Evolutionary conservation across 805 yeast species (phyloP).

Genomic region (Cyberlindnera japonica): DNA sequence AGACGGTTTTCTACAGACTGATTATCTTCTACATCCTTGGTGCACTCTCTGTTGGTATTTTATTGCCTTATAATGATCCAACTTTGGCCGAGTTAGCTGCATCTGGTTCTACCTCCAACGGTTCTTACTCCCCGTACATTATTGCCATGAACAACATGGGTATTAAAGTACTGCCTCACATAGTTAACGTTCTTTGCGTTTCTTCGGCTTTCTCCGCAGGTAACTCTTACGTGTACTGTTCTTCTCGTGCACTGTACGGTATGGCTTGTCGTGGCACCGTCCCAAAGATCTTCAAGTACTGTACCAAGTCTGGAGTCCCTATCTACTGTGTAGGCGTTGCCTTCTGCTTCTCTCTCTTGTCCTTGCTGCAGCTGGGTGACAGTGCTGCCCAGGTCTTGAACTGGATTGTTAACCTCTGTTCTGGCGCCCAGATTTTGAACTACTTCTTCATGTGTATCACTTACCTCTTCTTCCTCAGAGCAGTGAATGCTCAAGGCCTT

Average conservation of each 20-base stretch:
- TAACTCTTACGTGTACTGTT: conserved; percentile 52
- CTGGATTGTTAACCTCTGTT: conserved; percentile 69
- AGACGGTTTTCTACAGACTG: conserved; percentile 63
- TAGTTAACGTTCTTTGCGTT: conserved; percentile 48
- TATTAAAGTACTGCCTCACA: conserved; percentile 46
- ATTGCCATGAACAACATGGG: conserved; percentile 53
- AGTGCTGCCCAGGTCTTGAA: conserved; percentile 58
- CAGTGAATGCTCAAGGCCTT: conserved; percentile 50
- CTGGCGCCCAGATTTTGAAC: conserved; percentile 63
- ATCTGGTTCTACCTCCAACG: conserved; percentile 59
- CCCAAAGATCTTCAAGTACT: conserved; percentile 55
- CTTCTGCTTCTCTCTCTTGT: conserved; percentile 54
- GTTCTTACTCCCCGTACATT: conserved; percentile 55
- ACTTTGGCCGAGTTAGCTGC: conserved; percentile 45
- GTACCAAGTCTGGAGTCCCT: conserved; percentile 69
- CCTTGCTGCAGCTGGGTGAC: conserved; percentile 61
- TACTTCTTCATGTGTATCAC: conserved; percentile 55
- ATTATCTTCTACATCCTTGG: conserved; percentile 62
- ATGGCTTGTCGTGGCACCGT: conserved; percentile 51
- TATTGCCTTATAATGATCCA: conserved; percentile 60
- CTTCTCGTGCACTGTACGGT: conserved; percentile 54
- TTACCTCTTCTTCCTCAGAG: conserved; percentile 60
- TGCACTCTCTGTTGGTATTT: conserved; percentile 62
- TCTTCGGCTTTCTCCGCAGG: conserved; percentile 55
- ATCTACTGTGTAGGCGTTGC: conserved; percentile 58